Evolutionary conservation across 345 rosid genomes (phyloP).

Genomic region (Gossypium thurberi): DNA sequence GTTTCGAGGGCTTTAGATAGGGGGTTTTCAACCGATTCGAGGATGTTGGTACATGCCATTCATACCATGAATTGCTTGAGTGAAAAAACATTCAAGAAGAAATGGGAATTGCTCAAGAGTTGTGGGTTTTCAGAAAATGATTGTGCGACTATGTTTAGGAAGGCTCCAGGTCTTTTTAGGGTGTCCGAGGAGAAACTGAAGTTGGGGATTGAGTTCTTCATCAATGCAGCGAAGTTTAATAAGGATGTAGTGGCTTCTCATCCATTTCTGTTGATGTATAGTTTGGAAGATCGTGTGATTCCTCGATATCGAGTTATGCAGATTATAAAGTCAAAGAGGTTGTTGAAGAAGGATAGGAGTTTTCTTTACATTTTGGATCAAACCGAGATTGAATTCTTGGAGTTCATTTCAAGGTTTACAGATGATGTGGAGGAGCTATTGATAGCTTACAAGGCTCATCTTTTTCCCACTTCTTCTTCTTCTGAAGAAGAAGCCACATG

Average conservation of each 20-base stretch:
- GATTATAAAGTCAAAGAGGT: conserved; percentile 20
- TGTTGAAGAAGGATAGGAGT: conserved; percentile 24
- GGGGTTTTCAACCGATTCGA: conserved; percentile 35
- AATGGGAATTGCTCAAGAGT: conserved; percentile 20
- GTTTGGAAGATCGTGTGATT: conserved; percentile 30
- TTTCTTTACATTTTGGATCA: background rate
- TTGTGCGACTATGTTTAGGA: conserved; percentile 23
- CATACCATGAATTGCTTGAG: conserved; percentile 25
- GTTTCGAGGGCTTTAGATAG: conserved; percentile 19
- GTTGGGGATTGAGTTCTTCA: conserved; percentile 27
- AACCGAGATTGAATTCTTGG: conserved; percentile 21
- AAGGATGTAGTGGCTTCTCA: conserved; percentile 18
- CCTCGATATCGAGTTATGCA: conserved; percentile 32
- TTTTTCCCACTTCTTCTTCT: background rate
- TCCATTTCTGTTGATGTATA: conserved; percentile 21
- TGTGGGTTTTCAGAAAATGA: conserved; percentile 30
- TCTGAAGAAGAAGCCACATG: background rate
- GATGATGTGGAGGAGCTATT: conserved; percentile 28
- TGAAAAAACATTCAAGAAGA: conserved; percentile 19
- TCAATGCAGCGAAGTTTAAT: conserved; percentile 16
- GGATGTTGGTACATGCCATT: conserved; percentile 35
- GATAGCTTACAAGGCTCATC: conserved; percentile 25
- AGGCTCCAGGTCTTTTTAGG: conserved; percentile 22
- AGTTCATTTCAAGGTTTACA: conserved; percentile 25
- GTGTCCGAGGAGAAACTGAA: conserved; percentile 27